phyloP scores from a whole-genome alignment of 2,329 filamentous ascomycete genomes.

The Fusarium scirpi region DNA sequence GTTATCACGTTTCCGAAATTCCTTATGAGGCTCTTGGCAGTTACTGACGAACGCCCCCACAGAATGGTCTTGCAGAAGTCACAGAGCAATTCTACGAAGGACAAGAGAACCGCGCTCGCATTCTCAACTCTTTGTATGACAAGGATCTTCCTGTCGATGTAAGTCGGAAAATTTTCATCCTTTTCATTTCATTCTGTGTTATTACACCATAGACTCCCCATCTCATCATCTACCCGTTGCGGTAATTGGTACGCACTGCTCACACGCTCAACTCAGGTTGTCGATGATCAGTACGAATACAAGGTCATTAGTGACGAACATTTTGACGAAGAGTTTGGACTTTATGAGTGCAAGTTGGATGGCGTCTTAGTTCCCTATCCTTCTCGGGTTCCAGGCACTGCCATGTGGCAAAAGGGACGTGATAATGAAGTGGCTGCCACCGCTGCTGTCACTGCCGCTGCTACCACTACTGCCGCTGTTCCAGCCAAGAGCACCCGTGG shows the following conservation, averaged over 20 bases:
- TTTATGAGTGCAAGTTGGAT: constrained; percentile 57
- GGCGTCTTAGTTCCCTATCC: constrained; percentile 60
- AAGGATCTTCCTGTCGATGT: constrained; percentile 63
- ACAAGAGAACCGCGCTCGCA: constrained; percentile 60
- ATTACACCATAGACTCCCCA: constrained; percentile 40
- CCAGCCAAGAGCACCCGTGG: constrained; percentile 48
- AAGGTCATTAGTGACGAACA: constrained; percentile 60
- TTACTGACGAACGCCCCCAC: constrained; percentile 33
- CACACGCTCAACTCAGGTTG: constrained; percentile 49
- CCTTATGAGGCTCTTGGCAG: constrained; percentile 35
- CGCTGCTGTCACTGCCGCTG: constrained; percentile 44
- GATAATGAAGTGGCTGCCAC: constrained; percentile 55
- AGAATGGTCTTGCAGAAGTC: constrained; percentile 56
- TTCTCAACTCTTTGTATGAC: constrained; percentile 58
- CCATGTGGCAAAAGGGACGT: constrained; percentile 55
- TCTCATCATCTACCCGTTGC: constrained; percentile 17
- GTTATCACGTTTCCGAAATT: constrained; percentile 38
- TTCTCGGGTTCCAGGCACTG: constrained; percentile 57
- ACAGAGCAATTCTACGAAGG: constrained; percentile 59
- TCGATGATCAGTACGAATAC: constrained; percentile 60
- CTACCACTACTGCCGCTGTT: constrained; percentile 44
- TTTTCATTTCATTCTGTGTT: constrained; percentile 17
- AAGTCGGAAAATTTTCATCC: constrained; percentile 48
- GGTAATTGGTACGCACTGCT: constrained; percentile 28
- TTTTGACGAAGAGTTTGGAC: constrained; percentile 57